These are phyloP conservation scores for Trypanosoma congolense DNA, from an alignment of 208 protist genomes.

Conservation along the genomic window DNA sequence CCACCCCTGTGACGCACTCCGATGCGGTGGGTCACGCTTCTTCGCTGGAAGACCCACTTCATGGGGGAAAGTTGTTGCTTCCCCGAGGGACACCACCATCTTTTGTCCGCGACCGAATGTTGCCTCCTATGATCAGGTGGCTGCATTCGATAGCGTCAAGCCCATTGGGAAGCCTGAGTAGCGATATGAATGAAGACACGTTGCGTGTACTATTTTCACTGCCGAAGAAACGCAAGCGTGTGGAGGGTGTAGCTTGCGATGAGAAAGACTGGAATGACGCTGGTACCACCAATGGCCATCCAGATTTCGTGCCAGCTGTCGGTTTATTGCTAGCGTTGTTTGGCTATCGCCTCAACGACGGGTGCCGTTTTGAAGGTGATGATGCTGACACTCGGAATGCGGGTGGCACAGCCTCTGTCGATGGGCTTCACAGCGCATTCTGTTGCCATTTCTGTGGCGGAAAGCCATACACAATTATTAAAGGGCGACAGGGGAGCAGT, in stretches of 20 bases:
- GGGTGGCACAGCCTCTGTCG: not conserved
- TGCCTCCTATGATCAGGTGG: conserved; percentile 6
- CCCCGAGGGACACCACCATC: conserved; percentile 47
- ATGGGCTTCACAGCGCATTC: not conserved
- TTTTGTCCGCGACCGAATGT: conserved; percentile 10
- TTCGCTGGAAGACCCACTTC: not conserved
- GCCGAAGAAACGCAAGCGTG: conserved; percentile 1
- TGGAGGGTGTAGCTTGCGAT: not conserved
- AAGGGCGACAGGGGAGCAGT: too few relatives aligned
- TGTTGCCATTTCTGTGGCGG: conserved; percentile 21
- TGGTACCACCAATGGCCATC: not conserved
- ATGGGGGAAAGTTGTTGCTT: conserved; percentile 26
- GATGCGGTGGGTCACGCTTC: not conserved
- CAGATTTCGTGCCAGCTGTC: conserved; percentile 10
- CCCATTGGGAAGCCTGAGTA: not conserved
- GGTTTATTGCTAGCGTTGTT: conserved; percentile 10
- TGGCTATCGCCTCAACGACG: too few relatives aligned
- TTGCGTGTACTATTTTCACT: conserved; percentile 15
- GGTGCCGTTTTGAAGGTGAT: not conserved
- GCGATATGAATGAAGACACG: conserved; percentile 3
- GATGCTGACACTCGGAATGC: not conserved
- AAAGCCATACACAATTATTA: too few relatives aligned
- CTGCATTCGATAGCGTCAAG: not conserved
- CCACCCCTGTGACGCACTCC: too few relatives aligned
- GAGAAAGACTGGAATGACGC: not conserved